Evolutionary conservation across 176 grass and related monocot species (phyloP).

Genomic region (Secale cereale): DNA sequence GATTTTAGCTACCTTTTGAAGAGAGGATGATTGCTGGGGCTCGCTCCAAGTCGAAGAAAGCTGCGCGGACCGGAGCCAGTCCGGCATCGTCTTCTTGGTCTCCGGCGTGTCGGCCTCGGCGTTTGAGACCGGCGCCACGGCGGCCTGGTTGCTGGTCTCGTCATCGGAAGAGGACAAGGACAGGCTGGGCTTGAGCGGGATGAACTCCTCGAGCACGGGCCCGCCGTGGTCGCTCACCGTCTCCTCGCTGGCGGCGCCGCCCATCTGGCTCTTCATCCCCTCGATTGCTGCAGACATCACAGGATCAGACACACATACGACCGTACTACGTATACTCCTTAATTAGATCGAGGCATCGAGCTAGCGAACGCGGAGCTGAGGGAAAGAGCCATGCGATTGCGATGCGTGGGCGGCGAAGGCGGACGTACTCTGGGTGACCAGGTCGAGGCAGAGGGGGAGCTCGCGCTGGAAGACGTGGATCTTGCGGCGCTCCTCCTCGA

Average conservation of each 20-base stretch:
- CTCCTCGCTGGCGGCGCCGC: slow-evolving; percentile 41
- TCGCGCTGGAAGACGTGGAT: slow-evolving; percentile 89
- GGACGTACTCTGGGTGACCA: slow-evolving; percentile 64
- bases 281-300: slow-evolving; percentile 57
- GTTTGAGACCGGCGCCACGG: background rate
- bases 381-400: too few species aligned
- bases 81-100: slow-evolving; percentile 32
- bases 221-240: slow-evolving; percentile 41
- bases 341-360: too few species aligned
- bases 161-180: slow-evolving; percentile 46
- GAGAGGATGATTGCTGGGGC: slow-evolving; percentile 16
- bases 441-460: slow-evolving; percentile 78
- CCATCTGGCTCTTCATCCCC: slow-evolving; percentile 53
- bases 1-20: slow-evolving; percentile 16
- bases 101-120: background rate
- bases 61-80: slow-evolving; percentile 85
- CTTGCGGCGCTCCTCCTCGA: slow-evolving; percentile 82
- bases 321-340: too few species aligned
- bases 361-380: background rate
- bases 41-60: slow-evolving; percentile 61
- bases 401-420: background rate
- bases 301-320: background rate
- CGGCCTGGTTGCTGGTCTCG: slow-evolving; percentile 23
- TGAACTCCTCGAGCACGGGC: slow-evolving; percentile 93
- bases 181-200: slow-evolving; percentile 77